Evolutionary conservation across 2,329 filamentous ascomycete species (phyloP).

Genomic region (Helotiales sp.): DNA sequence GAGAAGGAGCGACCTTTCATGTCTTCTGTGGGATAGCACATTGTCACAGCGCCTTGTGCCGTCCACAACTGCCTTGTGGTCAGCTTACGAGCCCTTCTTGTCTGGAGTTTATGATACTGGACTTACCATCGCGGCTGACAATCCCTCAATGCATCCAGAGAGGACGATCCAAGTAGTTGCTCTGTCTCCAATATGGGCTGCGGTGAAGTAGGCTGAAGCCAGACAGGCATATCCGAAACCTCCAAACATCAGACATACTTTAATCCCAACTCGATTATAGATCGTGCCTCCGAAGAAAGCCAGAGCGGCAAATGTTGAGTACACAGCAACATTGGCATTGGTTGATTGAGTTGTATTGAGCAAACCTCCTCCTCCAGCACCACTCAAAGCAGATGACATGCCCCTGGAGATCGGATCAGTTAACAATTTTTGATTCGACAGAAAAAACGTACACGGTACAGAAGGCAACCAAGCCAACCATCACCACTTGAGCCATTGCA

Average conservation of each 20-base stretch:
- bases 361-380: slow-evolving; percentile 3
- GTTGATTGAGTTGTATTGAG: slow-evolving; percentile 5
- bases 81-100: neutral
- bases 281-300: slow-evolving; percentile 2
- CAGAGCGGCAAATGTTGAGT: slow-evolving; percentile 3
- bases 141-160: slow-evolving; percentile 3
- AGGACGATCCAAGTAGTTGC: slow-evolving; percentile 4
- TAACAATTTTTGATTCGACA: neutral
- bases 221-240: slow-evolving; percentile 3
- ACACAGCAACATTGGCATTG: slow-evolving; percentile 12
- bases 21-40: neutral
- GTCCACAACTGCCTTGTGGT: neutral
- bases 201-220: slow-evolving; percentile 9
- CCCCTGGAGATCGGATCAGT: neutral
- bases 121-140: slow-evolving; percentile 6
- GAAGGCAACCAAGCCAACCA: slow-evolving; percentile 11
- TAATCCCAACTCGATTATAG: slow-evolving; percentile 9
- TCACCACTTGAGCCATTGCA: slow-evolving; percentile 9
- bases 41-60: neutral
- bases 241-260: slow-evolving; percentile 5
- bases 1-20: neutral
- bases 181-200: slow-evolving; percentile 4
- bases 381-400: slow-evolving; percentile 2
- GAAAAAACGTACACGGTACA: slow-evolving; percentile 7
- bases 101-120: neutral